Percentiles rank a stretch among this genome's conserved stretches.
phyloP scores from a whole-genome alignment of 208 protist genomes.

The Leishmania arabica region DNA sequence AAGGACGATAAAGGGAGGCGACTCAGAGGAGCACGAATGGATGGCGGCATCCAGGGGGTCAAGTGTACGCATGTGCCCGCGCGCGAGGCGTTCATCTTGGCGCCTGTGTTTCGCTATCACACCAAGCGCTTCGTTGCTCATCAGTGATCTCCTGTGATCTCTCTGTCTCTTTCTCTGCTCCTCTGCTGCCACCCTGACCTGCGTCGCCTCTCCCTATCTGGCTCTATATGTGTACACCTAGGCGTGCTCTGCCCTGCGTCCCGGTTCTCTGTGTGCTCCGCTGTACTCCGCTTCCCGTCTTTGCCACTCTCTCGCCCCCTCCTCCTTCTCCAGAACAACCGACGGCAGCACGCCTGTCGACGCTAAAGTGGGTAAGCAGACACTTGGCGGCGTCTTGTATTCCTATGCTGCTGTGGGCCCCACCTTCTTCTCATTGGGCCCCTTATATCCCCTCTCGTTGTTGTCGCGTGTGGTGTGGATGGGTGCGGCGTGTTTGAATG shows the following conservation, averaged over 20 bases:
- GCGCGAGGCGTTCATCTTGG: neutral
- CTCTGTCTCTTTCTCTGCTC: neutral
- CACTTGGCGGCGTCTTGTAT: neutral
- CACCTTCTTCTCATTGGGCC: neutral
- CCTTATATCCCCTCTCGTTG: neutral
- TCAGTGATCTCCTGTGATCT: neutral
- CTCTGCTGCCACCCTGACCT: neutral
- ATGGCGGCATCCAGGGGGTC: neutral
- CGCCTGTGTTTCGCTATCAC: neutral
- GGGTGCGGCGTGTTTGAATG: neutral
- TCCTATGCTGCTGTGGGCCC: neutral
- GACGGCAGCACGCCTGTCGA: neutral
- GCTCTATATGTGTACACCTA: neutral
- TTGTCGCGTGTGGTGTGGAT: neutral
- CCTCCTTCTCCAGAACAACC: neutral
- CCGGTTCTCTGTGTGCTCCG: neutral
- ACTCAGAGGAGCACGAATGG: neutral
- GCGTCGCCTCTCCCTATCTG: neutral
- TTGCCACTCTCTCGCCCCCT: neutral
- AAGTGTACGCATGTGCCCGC: neutral
- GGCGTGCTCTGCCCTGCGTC: neutral
- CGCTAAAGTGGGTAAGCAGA: neutral
- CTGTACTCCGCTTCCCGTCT: too few relatives aligned
- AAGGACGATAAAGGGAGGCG: neutral
- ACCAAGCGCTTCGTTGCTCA: neutral